A percentile compares a stretch with the other conserved stretches of the same genome.
These are phyloP conservation scores for Saksenaea vasiformis DNA, from an alignment of 371 early-diverging fungal species.

Conservation along the genomic window DNA sequence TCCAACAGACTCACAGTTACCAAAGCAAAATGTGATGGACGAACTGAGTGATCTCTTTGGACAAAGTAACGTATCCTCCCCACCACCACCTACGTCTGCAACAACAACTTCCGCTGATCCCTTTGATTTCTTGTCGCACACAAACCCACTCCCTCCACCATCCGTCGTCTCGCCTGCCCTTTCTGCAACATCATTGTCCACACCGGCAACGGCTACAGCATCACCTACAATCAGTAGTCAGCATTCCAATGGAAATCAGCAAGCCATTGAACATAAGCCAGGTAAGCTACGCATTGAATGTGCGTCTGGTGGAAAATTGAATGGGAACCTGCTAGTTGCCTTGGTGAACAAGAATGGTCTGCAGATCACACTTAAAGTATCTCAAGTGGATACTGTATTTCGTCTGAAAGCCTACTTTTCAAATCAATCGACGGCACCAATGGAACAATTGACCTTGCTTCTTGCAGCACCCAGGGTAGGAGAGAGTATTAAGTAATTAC, in stretches of 20 bases:
- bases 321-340: constrained; percentile 19
- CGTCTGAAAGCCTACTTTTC: constrained; percentile 50
- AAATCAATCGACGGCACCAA: constrained; percentile 52
- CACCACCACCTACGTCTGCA: constrained; percentile 20
- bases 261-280: constrained; percentile 14
- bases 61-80: constrained; percentile 10
- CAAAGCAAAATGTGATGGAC: constrained; percentile 23
- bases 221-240: constrained; percentile 10
- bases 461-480: constrained; percentile 61
- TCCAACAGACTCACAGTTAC: constrained; percentile 4
- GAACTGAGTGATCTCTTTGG: constrained; percentile 49
- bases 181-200: constrained; percentile 7
- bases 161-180: constrained; percentile 11
- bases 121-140: background rate
- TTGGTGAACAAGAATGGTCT: constrained; percentile 48
- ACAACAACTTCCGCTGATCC: constrained; percentile 15
- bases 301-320: background rate
- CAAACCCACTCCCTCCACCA: constrained; percentile 15
- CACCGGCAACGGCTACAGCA: constrained; percentile 11
- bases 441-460: constrained; percentile 51
- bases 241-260: constrained; percentile 13
- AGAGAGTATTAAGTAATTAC: background rate
- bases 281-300: background rate
- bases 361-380: constrained; percentile 30
- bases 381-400: constrained; percentile 13